Evolutionary conservation across 1,284 basidiomycete species (phyloP).

Genomic region (Schizopora paradoxa): DNA sequence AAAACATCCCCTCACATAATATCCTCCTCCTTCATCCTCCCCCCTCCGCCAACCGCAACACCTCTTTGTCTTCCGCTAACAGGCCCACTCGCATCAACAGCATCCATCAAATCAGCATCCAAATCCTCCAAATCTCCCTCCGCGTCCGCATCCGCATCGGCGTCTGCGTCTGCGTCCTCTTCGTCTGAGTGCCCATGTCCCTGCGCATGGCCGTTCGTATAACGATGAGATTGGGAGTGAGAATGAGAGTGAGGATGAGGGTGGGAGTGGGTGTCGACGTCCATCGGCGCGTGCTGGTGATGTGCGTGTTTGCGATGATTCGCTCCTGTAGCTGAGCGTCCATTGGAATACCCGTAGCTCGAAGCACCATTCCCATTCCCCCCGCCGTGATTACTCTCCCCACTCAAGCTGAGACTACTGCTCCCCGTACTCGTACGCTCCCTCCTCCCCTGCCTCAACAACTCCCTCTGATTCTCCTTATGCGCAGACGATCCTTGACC

Average conservation of each 20-base stretch:
- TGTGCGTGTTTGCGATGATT: background rate
- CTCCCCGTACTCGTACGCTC: background rate
- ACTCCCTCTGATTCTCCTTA: too few species aligned
- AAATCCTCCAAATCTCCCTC: conserved; percentile 9
- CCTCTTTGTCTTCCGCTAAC: background rate
- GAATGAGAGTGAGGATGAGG: background rate
- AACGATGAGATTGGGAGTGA: background rate
- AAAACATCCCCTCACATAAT: too few species aligned
- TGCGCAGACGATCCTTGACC: too few species aligned
- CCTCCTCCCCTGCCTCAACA: background rate
- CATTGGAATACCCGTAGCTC: background rate
- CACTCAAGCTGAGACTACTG: background rate
- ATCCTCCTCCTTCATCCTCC: conserved; percentile 9
- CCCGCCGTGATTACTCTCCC: background rate
- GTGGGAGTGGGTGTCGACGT: conserved; percentile 1
- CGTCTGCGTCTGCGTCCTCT: conserved; percentile 6
- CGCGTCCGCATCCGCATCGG: conserved; percentile 6
- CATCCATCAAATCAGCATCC: conserved; percentile 12
- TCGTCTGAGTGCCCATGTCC: background rate
- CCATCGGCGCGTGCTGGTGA: conserved; percentile 1
- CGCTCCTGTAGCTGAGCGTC: background rate
- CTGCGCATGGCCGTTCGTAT: background rate
- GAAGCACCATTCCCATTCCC: background rate
- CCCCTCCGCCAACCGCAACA: too few species aligned
- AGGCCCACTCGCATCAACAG: conserved; percentile 9